Percentiles rank a stretch among this genome's conserved stretches.
Evolutionary conservation across 768 basidiomycete genomes (phyloP).

Genomic region (Pulveroboletus sp.): DNA sequence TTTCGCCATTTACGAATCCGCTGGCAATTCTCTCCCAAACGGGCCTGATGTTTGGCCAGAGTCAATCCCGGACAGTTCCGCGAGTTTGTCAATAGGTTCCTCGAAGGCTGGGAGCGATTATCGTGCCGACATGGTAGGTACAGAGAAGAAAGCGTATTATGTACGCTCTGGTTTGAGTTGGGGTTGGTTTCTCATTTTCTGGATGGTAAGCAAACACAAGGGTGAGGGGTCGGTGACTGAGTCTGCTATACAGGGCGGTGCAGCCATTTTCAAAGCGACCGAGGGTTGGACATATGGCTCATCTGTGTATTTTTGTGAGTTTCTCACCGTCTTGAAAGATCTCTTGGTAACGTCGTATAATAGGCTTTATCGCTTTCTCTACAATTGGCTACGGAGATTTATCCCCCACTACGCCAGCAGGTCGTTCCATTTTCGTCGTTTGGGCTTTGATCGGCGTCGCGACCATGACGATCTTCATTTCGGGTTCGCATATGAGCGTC

Average conservation of each 20-base stretch:
- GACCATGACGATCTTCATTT: slow-evolving; percentile 70
- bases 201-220: slow-evolving; percentile 47
- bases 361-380: slow-evolving; percentile 69
- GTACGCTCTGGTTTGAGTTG: slow-evolving; percentile 55
- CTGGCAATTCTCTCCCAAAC: slow-evolving; percentile 3
- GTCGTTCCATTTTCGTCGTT: slow-evolving; percentile 69
- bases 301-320: slow-evolving; percentile 70
- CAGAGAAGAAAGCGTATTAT: slow-evolving; percentile 53
- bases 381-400: slow-evolving; percentile 74
- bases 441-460: slow-evolving; percentile 78
- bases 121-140: slow-evolving; percentile 20
- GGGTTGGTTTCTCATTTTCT: slow-evolving; percentile 67
- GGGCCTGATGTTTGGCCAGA: not conserved
- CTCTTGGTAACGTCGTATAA: not conserved
- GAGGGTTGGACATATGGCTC: slow-evolving; percentile 64
- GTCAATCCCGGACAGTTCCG: slow-evolving; percentile 1
- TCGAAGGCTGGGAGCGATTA: slow-evolving; percentile 15
- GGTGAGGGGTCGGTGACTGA: not conserved
- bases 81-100: slow-evolving; percentile 5
- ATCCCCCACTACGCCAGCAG: slow-evolving; percentile 57
- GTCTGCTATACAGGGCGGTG: slow-evolving; percentile 45
- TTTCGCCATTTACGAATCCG: slow-evolving; percentile 35
- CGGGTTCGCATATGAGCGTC: slow-evolving; percentile 40
- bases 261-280: slow-evolving; percentile 61
- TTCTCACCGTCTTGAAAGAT: not conserved